Conservation (phyloP, 306 rosid genomes). For the Lathyrus sativus region DNA sequence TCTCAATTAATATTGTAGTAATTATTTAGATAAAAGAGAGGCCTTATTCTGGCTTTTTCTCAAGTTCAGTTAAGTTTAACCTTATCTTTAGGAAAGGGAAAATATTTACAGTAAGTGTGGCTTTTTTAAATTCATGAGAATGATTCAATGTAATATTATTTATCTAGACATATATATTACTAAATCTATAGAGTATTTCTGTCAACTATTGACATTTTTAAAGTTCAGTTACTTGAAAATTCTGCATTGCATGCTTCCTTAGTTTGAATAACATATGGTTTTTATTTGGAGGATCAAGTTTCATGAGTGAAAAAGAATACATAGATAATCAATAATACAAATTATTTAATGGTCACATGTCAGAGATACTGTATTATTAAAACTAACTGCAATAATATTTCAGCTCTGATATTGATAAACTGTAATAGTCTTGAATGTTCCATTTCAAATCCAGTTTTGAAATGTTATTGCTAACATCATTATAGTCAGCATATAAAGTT, state of each 20-base stretch:
- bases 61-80: constrained; percentile 8
- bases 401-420: no score
- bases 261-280: no score
- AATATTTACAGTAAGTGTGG: not conserved
- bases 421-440: no score
- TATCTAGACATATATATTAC: not conserved
- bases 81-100: not conserved
- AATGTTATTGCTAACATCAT: constrained; percentile 34
- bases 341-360: no score
- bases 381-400: no score
- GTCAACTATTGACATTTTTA: no score
- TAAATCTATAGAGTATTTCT: not conserved
- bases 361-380: no score
- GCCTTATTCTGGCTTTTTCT: constrained; percentile 13
- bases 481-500: constrained; percentile 20
- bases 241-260: no score
- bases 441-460: constrained; percentile 28
- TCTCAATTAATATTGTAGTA: constrained; percentile 8
- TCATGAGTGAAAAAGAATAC: no score
- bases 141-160: not conserved
- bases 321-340: no score
- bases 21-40: constrained; percentile 14
- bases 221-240: no score
- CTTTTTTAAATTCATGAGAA: constrained; percentile 30
- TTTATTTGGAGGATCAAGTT: no score